Evolutionary conservation across 2,329 filamentous ascomycete genomes (phyloP).

Genomic region (Aspergillus pseudoviridinutans): DNA sequence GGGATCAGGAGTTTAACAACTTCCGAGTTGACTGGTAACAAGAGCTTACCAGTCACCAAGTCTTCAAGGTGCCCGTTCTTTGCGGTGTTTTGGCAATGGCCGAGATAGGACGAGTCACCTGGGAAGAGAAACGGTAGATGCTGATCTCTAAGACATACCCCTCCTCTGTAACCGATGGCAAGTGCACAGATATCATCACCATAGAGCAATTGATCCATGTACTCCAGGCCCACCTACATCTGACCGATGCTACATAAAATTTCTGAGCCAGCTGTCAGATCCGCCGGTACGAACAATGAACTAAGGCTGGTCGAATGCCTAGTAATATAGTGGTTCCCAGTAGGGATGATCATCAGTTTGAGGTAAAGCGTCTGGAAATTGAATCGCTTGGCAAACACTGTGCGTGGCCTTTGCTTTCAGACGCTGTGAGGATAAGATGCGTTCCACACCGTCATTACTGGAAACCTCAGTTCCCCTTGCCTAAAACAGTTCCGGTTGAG

Average conservation of each 20-base stretch:
- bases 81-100: background rate
- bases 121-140: background rate
- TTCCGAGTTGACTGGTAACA: background rate
- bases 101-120: background rate
- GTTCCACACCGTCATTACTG: background rate
- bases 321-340: background rate
- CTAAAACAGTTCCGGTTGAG: background rate
- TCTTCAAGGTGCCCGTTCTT: background rate
- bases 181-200: background rate
- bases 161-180: background rate
- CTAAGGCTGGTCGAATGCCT: background rate
- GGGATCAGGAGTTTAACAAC: background rate
- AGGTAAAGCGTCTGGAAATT: background rate
- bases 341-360: background rate
- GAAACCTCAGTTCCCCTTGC: background rate
- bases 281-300: background rate
- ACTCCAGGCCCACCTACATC: background rate
- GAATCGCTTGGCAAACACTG: background rate
- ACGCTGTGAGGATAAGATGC: background rate
- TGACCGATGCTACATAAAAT: background rate
- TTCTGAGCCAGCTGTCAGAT: background rate
- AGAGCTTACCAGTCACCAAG: background rate
- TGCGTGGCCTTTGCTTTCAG: background rate
- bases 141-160: background rate
- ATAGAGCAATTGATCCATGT: background rate